A percentile compares a stretch with the other conserved stretches of the same genome.
Evolutionary conservation across 352 stramenopile species (phyloP).

Genomic region (Phytophthora crassamura): DNA sequence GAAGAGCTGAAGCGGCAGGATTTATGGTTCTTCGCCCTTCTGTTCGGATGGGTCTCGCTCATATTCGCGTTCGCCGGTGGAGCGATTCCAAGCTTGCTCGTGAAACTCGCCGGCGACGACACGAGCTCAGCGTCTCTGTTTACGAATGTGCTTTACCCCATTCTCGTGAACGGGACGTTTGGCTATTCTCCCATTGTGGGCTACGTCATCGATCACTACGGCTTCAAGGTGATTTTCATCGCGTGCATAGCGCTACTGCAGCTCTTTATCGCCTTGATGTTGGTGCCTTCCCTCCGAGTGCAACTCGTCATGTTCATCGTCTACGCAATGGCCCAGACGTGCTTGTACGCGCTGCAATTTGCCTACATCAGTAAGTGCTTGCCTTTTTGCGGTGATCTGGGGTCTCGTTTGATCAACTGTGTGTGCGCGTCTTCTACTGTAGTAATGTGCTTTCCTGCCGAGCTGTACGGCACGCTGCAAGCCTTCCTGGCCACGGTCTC

Average conservation of each 20-base stretch:
- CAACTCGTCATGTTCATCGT: constrained; percentile 77
- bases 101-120: constrained; percentile 45
- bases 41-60: constrained; percentile 85
- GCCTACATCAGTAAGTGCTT: constrained; percentile 80
- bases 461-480: constrained; percentile 81
- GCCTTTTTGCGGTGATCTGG: neutral
- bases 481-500: constrained; percentile 75
- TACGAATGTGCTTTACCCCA: constrained; percentile 74
- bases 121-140: constrained; percentile 46
- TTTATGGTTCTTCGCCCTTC: constrained; percentile 81
- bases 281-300: constrained; percentile 63
- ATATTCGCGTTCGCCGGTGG: constrained; percentile 82
- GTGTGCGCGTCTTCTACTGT: neutral
- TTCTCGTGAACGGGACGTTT: constrained; percentile 85
- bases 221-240: constrained; percentile 81
- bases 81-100: constrained; percentile 75
- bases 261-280: constrained; percentile 65
- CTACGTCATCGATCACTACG: constrained; percentile 80
- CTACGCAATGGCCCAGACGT: constrained; percentile 79
- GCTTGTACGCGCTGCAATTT: constrained; percentile 84
- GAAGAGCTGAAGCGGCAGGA: constrained; percentile 59
- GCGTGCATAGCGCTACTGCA: constrained; percentile 70
- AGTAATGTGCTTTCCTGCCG: constrained; percentile 86
- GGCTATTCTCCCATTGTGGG: constrained; percentile 77
- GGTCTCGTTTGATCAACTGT: neutral